Conservation (phyloP, 139 green algal species). For the Diplosphaera chodatii region DNA sequence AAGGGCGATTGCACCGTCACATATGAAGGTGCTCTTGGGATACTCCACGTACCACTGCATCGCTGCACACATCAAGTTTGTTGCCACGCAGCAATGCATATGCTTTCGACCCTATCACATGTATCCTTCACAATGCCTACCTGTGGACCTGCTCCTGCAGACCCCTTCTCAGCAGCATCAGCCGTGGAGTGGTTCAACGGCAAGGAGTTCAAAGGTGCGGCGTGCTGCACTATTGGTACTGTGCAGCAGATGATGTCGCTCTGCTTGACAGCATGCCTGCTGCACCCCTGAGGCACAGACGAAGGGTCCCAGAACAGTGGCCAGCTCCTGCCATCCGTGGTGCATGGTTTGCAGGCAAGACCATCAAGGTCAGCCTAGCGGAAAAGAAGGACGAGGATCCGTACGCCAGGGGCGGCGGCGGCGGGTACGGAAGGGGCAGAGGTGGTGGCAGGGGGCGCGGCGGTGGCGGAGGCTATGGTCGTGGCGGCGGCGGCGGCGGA, state of each 20-base stretch:
- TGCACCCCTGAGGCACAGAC: no score
- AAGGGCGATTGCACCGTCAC: slow-evolving; percentile 79
- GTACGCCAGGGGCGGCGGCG: slow-evolving; percentile 1
- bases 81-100: no score
- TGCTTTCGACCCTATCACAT: no score
- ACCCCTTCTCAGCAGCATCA: slow-evolving; percentile 69
- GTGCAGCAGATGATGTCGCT: no score
- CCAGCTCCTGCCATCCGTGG: no score
- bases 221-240: no score
- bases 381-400: slow-evolving; percentile 32
- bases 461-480: slow-evolving; percentile 15
- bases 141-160: no score
- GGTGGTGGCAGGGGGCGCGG: slow-evolving; percentile 17
- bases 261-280: no score
- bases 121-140: no score
- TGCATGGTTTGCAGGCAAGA: slow-evolving; percentile 48
- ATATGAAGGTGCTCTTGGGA: slow-evolving; percentile 45
- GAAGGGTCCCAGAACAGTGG: no score
- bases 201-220: slow-evolving; percentile 78
- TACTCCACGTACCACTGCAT: no score
- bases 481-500: slow-evolving; percentile 19
- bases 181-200: slow-evolving; percentile 79
- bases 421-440: slow-evolving; percentile 5
- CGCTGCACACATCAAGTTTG: no score
- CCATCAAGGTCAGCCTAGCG: slow-evolving; percentile 41